Conservation (phyloP, 2,329 filamentous ascomycete species). For the Pseudocercospora macadamiae region DNA sequence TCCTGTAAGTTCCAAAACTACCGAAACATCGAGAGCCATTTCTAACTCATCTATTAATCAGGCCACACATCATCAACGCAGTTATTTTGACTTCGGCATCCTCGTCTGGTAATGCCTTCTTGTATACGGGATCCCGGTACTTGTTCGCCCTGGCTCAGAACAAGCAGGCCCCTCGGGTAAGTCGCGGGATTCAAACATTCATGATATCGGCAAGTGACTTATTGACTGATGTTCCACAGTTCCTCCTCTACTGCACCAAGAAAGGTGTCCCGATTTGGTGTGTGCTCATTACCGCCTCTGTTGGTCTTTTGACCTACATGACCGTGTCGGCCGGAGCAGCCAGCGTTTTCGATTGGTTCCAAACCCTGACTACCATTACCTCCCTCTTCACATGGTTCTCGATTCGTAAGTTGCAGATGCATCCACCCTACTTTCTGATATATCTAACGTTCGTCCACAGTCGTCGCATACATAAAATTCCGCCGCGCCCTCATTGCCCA, state of each 20-base stretch:
- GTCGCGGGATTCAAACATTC: neutral
- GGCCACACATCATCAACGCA: constrained; percentile 72
- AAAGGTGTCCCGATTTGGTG: constrained; percentile 47
- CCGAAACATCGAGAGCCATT: no score
- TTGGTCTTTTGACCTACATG: constrained; percentile 62
- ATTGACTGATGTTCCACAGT: constrained; percentile 18
- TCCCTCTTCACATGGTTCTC: constrained; percentile 38
- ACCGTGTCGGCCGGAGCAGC: constrained; percentile 38
- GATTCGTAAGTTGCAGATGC: constrained; percentile 2
- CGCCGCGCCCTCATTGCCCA: constrained; percentile 35
- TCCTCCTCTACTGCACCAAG: constrained; percentile 52
- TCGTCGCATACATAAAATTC: constrained; percentile 33
- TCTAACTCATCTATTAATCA: neutral
- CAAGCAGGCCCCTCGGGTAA: constrained; percentile 52
- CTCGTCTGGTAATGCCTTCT: constrained; percentile 69
- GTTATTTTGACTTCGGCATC: constrained; percentile 73
- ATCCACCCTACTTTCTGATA: no score
- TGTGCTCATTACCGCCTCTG: constrained; percentile 49
- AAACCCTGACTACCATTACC: constrained; percentile 40
- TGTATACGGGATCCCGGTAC: constrained; percentile 59
- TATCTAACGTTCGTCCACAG: neutral
- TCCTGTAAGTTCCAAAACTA: constrained; percentile 45
- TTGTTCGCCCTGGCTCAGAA: constrained; percentile 55
- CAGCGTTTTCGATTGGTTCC: constrained; percentile 41
- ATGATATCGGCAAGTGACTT: neutral